Percentiles rank a stretch among this genome's conserved stretches.
phyloP scores from a whole-genome alignment of 257 asterid species.

The Echites panduratus region DNA sequence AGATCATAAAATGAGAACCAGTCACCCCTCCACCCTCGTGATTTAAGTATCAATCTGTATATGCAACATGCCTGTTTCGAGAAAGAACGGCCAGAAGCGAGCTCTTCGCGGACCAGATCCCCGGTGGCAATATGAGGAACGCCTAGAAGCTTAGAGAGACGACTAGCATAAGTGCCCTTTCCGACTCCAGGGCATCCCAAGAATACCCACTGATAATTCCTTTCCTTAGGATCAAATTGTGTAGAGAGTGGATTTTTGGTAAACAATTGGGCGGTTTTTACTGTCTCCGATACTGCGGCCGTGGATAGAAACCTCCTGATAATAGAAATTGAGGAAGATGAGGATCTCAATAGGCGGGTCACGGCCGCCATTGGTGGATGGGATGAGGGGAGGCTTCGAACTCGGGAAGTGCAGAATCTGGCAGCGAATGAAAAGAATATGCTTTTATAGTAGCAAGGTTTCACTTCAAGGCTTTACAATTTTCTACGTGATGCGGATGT shows the following conservation, averaged over 20 bases:
- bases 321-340: constrained; percentile 30
- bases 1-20: neutral
- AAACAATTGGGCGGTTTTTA: constrained; percentile 30
- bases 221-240: constrained; percentile 50
- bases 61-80: constrained; percentile 51
- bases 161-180: constrained; percentile 94
- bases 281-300: constrained; percentile 36
- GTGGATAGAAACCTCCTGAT: constrained; percentile 46
- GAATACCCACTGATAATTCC: constrained; percentile 84
- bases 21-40: neutral
- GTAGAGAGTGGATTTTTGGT: constrained; percentile 15
- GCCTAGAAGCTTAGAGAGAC: constrained; percentile 70
- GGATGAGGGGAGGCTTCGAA: neutral
- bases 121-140: constrained; percentile 99
- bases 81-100: constrained; percentile 55
- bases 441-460: neutral
- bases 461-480: neutral
- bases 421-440: constrained; percentile 14
- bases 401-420: neutral
- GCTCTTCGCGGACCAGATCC: constrained; percentile 97
- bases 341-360: constrained; percentile 61
- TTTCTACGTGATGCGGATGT: neutral
- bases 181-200: constrained; percentile 98
- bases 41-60: neutral
- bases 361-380: constrained; percentile 68